These are phyloP conservation scores for Priceomyces haplophilus DNA, from an alignment of 805 yeast genomes.

Conservation along the genomic window DNA sequence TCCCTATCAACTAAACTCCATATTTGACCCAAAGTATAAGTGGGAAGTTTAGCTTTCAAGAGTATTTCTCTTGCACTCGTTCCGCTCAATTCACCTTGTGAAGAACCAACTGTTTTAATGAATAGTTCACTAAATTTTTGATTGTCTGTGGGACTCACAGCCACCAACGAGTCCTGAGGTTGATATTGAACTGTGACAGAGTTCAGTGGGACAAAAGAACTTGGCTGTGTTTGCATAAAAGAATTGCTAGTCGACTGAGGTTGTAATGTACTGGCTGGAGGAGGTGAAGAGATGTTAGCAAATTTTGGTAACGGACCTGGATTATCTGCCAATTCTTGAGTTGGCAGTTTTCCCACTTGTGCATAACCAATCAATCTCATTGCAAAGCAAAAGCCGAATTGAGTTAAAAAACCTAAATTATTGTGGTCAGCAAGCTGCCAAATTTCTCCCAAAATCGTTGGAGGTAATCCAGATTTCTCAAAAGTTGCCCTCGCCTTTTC, in stretches of 20 bases:
- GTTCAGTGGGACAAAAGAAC: constrained; percentile 33
- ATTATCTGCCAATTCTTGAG: constrained; percentile 48
- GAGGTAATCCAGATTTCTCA: constrained; percentile 81
- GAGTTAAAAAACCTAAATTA: constrained; percentile 80
- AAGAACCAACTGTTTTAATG: constrained; percentile 59
- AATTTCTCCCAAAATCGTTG: constrained; percentile 76
- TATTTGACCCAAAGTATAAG: constrained; percentile 71
- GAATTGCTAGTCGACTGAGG: constrained; percentile 39
- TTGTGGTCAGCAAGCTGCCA: constrained; percentile 95
- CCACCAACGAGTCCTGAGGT: constrained; percentile 43
- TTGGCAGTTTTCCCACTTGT: constrained; percentile 64
- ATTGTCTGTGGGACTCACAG: constrained; percentile 55
- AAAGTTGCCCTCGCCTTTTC: constrained; percentile 78
- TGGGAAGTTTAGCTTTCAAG: constrained; percentile 82
- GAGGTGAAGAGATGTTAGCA: constrained; percentile 28
- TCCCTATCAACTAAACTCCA: constrained; percentile 86
- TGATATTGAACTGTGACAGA: constrained; percentile 28
- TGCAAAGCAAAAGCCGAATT: constrained; percentile 77
- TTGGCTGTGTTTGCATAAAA: constrained; percentile 42
- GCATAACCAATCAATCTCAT: constrained; percentile 86
- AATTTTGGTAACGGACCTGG: constrained; percentile 69
- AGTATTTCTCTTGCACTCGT: constrained; percentile 82
- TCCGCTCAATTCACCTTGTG: constrained; percentile 62
- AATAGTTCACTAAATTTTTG: constrained; percentile 69
- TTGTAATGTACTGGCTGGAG: constrained; percentile 17